Evolutionary conservation across 2,329 filamentous ascomycete species (phyloP).

Genomic region (Sporothrix inflata): DNA sequence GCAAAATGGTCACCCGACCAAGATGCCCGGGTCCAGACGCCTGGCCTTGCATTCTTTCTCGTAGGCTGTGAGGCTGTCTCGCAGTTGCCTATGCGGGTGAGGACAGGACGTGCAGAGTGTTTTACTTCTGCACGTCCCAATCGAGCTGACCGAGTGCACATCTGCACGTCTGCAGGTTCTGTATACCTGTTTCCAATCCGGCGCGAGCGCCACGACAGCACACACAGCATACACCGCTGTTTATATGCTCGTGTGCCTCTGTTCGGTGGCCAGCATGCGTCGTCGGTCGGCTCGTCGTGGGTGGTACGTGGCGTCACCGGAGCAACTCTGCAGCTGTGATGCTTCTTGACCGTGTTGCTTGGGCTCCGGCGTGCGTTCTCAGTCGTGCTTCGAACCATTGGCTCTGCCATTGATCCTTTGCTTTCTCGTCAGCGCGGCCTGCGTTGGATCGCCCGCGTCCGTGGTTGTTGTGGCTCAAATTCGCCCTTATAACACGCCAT

Average conservation of each 20-base stretch:
- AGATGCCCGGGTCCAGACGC: neutral
- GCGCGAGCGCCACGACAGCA: neutral
- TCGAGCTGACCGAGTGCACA: slow-evolving; percentile 22
- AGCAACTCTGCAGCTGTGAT: neutral
- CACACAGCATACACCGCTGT: neutral
- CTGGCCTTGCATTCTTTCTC: neutral
- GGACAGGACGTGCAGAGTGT: neutral
- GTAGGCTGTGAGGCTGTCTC: neutral
- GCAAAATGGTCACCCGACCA: slow-evolving; percentile 18
- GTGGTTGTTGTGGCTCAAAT: neutral
- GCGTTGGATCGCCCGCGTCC: neutral
- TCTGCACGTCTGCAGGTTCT: slow-evolving; percentile 16
- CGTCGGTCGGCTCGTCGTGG: slow-evolving; percentile 20
- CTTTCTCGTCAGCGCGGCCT: too few species aligned
- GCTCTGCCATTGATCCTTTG: neutral
- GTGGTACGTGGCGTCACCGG: neutral
- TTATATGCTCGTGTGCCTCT: neutral
- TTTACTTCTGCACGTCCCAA: slow-evolving; percentile 7
- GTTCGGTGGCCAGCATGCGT: neutral
- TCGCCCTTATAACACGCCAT: slow-evolving; percentile 67
- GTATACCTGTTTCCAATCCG: neutral
- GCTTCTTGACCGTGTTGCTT: neutral
- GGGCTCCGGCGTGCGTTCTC: neutral
- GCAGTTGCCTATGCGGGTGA: neutral
- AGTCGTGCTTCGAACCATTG: neutral